Percentiles rank a stretch among this genome's conserved stretches.
Evolutionary conservation across 73 alveolate species (phyloP).

Genomic region (Halteria grandinella): DNA sequence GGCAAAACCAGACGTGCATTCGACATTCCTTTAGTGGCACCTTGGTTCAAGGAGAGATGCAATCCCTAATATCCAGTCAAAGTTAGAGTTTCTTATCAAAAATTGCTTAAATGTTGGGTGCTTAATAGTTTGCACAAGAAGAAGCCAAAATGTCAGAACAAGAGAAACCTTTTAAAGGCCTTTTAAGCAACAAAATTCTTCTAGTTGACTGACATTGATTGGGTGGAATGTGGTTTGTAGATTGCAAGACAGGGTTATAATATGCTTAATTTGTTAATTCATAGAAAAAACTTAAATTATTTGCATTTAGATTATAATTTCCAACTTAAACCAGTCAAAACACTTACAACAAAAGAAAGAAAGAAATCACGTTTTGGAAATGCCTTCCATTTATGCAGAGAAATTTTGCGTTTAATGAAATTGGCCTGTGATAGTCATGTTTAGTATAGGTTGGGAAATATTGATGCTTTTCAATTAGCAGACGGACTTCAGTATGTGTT

Average conservation of each 20-base stretch:
- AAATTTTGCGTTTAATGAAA: conserved; percentile 97
- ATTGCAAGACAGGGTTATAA: conserved; percentile 99
- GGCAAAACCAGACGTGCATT: conserved; percentile 98
- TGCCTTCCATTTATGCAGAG: conserved; percentile 99
- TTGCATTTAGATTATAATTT: conserved; percentile 99
- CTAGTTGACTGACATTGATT: conserved; percentile 99
- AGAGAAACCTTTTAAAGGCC: conserved; percentile 97
- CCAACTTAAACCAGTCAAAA: conserved; percentile 99
- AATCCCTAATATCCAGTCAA: conserved; percentile 98
- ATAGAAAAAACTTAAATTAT: conserved; percentile 98
- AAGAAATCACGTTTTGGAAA: conserved; percentile 99
- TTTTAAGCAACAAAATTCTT: conserved; percentile 98
- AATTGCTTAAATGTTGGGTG: conserved; percentile 98
- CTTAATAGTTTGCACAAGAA: conserved; percentile 96
- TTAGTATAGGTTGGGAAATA: conserved; percentile 98
- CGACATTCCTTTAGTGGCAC: conserved; percentile 98
- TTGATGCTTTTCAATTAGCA: conserved; percentile 99
- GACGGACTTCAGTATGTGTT: conserved; percentile 99
- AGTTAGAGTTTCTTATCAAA: conserved; percentile 99
- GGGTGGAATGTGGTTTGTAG: conserved; percentile 99
- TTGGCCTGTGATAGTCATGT: conserved; percentile 98
- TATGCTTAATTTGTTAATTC: conserved; percentile 99
- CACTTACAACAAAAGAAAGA: conserved; percentile 98
- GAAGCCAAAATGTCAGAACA: conserved; percentile 94
- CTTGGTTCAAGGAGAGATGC: conserved; percentile 99